Base-by-base conservation (phyloP, 2,329 filamentous ascomycete genomes). In the Sporothrix humicola region DNA sequence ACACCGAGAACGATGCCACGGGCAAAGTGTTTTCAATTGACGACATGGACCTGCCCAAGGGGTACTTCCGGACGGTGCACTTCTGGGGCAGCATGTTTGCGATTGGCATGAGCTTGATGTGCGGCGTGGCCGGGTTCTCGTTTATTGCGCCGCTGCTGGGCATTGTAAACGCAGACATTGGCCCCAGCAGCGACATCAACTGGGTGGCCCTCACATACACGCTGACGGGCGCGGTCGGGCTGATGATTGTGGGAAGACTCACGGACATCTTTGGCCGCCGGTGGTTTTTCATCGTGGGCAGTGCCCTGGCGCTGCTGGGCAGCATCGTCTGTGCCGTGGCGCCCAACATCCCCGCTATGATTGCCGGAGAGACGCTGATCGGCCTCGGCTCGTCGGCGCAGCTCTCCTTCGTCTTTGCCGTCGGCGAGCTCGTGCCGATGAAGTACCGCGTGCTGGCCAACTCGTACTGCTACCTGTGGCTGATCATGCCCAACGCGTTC, bases 341-440 rank as follows among this genome's bases (percentile, higher is more conserved):
- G 3, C 77, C 79, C 50, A 79, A 77, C 54, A 78, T 84, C 73
- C 78, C 79, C 54, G 79, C 79, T 13, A 74, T 84, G 48, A 82
- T 84, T 72, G 78, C 77, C 46, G 82, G 80, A 56, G 81, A 78
- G 73, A 79, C 79, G n/a, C 78, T 83, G 63, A 78, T 79, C 71
- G 83, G 83, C 42, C 77, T 82, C 15, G 81, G 81, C 5, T 79
- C 79, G 7, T 75, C 81, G 12, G 79, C 79, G 1, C 82, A 84
- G 76, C 77, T 83, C 31, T 81, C 80, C 10, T 83, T 81, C 78
- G 79, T 77, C 69, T 81, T 80, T 59, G 79, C 82, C 31, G 77
- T 82, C 73, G 79, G 78, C 12, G 82, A 84, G 76, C 78, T 83
- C 20, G 81, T 83, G 7, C 81, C 81, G 12, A 83, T 82, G 77